Percentiles rank a stretch among this genome's conserved stretches.
These are phyloP conservation scores for Nothomitra cinnamomea DNA, from an alignment of 2,329 filamentous ascomycete species.

Conservation along the genomic window DNA sequence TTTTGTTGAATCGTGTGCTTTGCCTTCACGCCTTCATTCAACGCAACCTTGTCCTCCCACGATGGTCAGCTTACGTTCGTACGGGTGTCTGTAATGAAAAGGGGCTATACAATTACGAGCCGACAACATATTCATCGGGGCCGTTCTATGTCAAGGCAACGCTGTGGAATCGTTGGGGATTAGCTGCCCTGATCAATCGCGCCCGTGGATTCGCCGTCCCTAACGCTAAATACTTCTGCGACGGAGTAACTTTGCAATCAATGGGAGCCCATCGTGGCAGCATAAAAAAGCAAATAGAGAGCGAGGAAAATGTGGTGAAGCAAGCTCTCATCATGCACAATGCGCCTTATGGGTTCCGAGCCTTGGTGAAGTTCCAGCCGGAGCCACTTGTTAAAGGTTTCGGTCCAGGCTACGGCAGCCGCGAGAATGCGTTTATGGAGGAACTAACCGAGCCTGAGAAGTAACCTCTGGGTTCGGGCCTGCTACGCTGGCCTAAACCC, in stretches of 20 bases:
- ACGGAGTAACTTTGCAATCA: slow-evolving; percentile 6
- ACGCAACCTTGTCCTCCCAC: slow-evolving; percentile 7
- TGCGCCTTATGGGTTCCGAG: slow-evolving; percentile 5
- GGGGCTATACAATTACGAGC: slow-evolving; percentile 5
- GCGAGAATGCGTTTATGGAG: background rate
- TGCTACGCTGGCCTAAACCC: background rate
- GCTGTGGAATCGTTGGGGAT: slow-evolving; percentile 7
- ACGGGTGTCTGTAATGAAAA: slow-evolving; percentile 5
- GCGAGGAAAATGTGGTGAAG: slow-evolving; percentile 5
- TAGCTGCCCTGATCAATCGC: slow-evolving; percentile 5
- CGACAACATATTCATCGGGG: slow-evolving; percentile 5
- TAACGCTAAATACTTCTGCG: background rate
- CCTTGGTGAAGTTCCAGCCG: slow-evolving; percentile 6
- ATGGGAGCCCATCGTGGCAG: slow-evolving; percentile 7
- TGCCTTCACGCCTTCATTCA: slow-evolving; percentile 5
- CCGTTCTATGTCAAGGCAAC: slow-evolving; percentile 8
- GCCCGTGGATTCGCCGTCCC: slow-evolving; percentile 6
- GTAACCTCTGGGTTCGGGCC: too few relatives aligned
- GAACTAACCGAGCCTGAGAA: background rate
- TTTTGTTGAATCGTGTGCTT: slow-evolving; percentile 6
- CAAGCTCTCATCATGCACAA: slow-evolving; percentile 4
- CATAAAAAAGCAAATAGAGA: background rate
- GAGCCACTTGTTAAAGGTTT: slow-evolving; percentile 2
- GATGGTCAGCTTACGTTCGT: slow-evolving; percentile 3
- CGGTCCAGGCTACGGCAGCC: slow-evolving; percentile 3